These are phyloP conservation scores for Bassia scoparia DNA, from an alignment of 148 eudicot genomes.

Conservation along the genomic window DNA sequence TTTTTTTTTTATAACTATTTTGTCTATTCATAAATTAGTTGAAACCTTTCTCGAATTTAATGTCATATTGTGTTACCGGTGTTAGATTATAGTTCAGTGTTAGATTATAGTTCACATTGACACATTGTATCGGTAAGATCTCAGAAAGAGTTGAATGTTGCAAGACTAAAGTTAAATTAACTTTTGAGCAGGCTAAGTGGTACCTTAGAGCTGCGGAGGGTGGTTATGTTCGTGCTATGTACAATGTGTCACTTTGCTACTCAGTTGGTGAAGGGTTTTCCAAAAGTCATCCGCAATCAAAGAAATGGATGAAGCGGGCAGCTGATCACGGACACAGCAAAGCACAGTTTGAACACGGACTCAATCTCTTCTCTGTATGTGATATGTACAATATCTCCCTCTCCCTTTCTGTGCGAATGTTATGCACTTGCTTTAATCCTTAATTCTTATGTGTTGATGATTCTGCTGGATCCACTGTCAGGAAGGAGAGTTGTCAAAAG, in stretches of 20 bases:
- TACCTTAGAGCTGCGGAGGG: slow-evolving; percentile 77
- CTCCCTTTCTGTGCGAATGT: not conserved
- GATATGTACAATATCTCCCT: not conserved
- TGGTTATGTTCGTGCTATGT: slow-evolving; percentile 89
- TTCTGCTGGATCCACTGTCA: slow-evolving; percentile 29
- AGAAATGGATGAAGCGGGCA: slow-evolving; percentile 91
- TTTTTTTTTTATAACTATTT: no score
- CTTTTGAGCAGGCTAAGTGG: slow-evolving; percentile 66
- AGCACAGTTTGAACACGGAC: slow-evolving; percentile 85
- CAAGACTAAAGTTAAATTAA: slow-evolving; percentile 4
- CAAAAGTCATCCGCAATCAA: slow-evolving; percentile 50
- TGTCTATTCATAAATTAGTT: slow-evolving; percentile 7
- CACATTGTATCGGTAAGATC: not conserved
- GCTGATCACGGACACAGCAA: slow-evolving; percentile 89
- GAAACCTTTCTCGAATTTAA: not conserved
- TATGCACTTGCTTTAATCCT: not conserved
- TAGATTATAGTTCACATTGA: no score
- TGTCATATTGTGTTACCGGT: not conserved
- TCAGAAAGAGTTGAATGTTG: not conserved
- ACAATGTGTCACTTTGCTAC: slow-evolving; percentile 69
- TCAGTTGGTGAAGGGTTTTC: slow-evolving; percentile 64
- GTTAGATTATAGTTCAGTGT: no score
- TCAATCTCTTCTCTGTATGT: slow-evolving; percentile 69
- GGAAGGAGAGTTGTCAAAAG: slow-evolving; percentile 84
- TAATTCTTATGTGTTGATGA: not conserved